Percentiles rank a stretch among this genome's conserved stretches.
These are phyloP conservation scores for Amaranthus cruentus DNA, from an alignment of 148 eudicot genomes.

Conservation along the genomic window DNA sequence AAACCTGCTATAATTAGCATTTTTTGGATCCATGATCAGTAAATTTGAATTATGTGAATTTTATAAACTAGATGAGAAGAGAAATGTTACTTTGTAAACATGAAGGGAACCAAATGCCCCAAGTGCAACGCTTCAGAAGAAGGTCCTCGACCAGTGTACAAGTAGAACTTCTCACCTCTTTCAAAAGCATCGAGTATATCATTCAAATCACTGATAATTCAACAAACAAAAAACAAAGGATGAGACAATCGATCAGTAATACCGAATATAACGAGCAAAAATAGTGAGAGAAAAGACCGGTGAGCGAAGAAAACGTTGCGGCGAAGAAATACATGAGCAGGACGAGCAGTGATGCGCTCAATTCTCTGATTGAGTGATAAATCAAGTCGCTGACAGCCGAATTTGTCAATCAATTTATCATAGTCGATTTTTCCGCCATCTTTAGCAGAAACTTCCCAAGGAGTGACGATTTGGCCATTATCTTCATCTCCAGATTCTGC, in stretches of 20 bases:
- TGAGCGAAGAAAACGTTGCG: slow-evolving; percentile 96
- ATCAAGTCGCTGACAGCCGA: slow-evolving; percentile 83
- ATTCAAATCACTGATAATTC: slow-evolving; percentile 48
- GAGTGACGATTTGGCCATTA: slow-evolving; percentile 66
- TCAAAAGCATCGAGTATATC: slow-evolving; percentile 84
- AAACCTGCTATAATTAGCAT: too few species aligned
- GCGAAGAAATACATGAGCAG: slow-evolving; percentile 86
- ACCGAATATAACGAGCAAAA: not conserved
- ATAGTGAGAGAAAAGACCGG: slow-evolving; percentile 34
- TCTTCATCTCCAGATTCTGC: slow-evolving; percentile 22
- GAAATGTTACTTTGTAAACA: slow-evolving; percentile 86
- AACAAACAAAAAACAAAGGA: not conserved
- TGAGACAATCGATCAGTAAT: not conserved
- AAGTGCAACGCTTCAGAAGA: slow-evolving; percentile 93
- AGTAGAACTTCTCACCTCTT: slow-evolving; percentile 76
- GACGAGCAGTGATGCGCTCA: slow-evolving; percentile 59
- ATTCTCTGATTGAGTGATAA: slow-evolving; percentile 49
- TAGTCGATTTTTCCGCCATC: slow-evolving; percentile 86
- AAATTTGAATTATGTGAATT: too few species aligned
- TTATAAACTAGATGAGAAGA: not conserved
- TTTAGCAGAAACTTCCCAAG: slow-evolving; percentile 78
- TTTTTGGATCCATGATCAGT: too few species aligned
- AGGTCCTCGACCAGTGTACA: slow-evolving; percentile 94
- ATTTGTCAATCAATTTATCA: slow-evolving; percentile 79
- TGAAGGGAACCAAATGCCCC: slow-evolving; percentile 92